Evolutionary conservation across 176 grass and related monocot species (phyloP).

Genomic region (Stipa capillata): DNA sequence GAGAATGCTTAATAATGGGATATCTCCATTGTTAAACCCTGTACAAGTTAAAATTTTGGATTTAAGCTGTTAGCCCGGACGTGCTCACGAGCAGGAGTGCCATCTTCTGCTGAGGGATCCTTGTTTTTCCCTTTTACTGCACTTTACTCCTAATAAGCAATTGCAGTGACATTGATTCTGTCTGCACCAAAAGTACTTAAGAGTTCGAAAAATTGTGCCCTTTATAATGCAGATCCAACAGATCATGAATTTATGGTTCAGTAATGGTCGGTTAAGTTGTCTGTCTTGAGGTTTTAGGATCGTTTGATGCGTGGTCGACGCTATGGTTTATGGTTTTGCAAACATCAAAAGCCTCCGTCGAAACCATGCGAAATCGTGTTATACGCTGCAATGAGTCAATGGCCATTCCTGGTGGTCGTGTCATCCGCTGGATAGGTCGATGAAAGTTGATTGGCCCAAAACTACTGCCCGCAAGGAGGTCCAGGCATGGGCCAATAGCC

Average conservation of each 20-base stretch:
- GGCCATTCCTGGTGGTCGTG: too few species aligned
- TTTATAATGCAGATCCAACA: conserved; percentile 25
- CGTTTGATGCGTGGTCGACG: too few species aligned
- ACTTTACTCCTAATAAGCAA: conserved; percentile 37
- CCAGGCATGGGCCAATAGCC: too few species aligned
- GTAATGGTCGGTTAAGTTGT: background rate
- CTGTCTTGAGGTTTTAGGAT: background rate
- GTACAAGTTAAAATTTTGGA: conserved; percentile 64
- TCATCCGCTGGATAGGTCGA: too few species aligned
- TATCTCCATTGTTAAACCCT: background rate
- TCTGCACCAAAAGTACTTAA: background rate
- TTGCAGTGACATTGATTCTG: conserved; percentile 30
- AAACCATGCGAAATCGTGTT: too few species aligned
- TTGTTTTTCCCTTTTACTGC: conserved; percentile 13
- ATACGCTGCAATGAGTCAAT: too few species aligned
- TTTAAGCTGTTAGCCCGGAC: conserved; percentile 36
- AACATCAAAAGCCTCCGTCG: too few species aligned
- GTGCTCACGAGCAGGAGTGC: conserved; percentile 39
- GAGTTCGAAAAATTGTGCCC: background rate
- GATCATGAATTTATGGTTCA: conserved; percentile 21
- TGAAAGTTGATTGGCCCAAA: too few species aligned
- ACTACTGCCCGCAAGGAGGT: too few species aligned
- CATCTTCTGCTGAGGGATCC: conserved; percentile 40
- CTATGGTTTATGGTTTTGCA: too few species aligned
- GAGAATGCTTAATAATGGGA: conserved; percentile 56